Evolutionary conservation across 129 eudicot genomes (phyloP), one percentile per base, ranked within the genome.

Genomic region (Tagetes patula): DNA sequence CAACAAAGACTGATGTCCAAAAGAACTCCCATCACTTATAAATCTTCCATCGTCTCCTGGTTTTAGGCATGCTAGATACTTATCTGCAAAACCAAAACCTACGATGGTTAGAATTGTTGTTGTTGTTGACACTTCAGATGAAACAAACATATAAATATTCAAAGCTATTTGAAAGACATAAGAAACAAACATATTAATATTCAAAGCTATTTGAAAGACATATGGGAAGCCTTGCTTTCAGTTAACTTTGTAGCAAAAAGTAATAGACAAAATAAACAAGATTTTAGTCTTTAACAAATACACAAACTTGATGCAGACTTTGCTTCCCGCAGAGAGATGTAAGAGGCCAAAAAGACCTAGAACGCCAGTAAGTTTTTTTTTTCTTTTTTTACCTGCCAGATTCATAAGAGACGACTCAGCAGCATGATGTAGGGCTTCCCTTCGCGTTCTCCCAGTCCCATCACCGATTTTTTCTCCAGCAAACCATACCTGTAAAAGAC

Each of bases 381-480:
- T 41, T 88, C 96, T 96, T 91, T 96, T 34, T 20, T 20, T 85
- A 89, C 98, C 96, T 61, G 98, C 95, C 80, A 93, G 68, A 70
- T 50, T 81, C 89, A 93, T 80, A 73, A 95, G 89, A 77, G 99
- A 87, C 67, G 73, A 81, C 82, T 95, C 91, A 5, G 96, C 99
- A 75, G 97, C 97, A 65, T 78, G 80, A 67, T 69, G 90, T 14
- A 85, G 99, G 53, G 99, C 97, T 77, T 95, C 97, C 84, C 86
- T 86, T 76, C 97, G 87, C 9, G 97, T 91, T 73, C 75, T 82
- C 56, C 96, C 99, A 62, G 69, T 69, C 75, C 95, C 99, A 77
- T 81, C 88, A 34, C 97, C 96, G 49, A 95, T 49, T 81, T 75
- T 95, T 72, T 95, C 99, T 62, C 97, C 99, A 10, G 97, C 89